phyloP scores from a whole-genome alignment of 1,284 basidiomycete genomes.

The Ustilago xerochloae region DNA sequence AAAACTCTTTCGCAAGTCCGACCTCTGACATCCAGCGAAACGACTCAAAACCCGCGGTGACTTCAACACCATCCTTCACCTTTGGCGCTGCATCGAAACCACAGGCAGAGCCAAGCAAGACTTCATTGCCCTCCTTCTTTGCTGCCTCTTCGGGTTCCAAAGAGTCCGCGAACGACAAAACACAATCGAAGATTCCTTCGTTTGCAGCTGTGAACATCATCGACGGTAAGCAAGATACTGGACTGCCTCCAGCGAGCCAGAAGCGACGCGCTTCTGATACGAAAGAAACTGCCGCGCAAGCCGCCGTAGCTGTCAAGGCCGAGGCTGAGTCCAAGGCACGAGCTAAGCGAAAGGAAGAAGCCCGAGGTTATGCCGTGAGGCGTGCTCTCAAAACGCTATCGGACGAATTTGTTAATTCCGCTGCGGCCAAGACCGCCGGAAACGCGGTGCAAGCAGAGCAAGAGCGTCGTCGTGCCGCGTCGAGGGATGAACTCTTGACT shows the following conservation, averaged over 20 bases:
- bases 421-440: slow-evolving; percentile 11
- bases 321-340: slow-evolving; percentile 18
- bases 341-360: slow-evolving; percentile 17
- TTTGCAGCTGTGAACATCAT: not conserved
- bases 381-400: slow-evolving; percentile 25
- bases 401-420: slow-evolving; percentile 11
- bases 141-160: slow-evolving; percentile 8
- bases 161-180: not conserved
- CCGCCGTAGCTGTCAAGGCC: slow-evolving; percentile 16
- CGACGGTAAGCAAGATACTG: not conserved
- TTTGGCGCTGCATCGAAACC: slow-evolving; percentile 10
- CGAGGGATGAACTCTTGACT: slow-evolving; percentile 17
- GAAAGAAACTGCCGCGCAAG: slow-evolving; percentile 14
- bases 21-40: not conserved
- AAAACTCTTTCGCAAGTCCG: not conserved
- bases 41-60: not conserved
- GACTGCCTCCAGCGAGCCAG: not conserved
- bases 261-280: slow-evolving; percentile 24
- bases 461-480: slow-evolving; percentile 18
- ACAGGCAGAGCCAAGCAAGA: not conserved
- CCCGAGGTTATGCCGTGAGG: slow-evolving; percentile 11
- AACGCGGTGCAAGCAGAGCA: slow-evolving; percentile 20
- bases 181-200: not conserved
- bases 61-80: slow-evolving; percentile 13
- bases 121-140: slow-evolving; percentile 31